These are phyloP conservation scores for Candida takata DNA, from an alignment of 805 yeast species.

Conservation along the genomic window DNA sequence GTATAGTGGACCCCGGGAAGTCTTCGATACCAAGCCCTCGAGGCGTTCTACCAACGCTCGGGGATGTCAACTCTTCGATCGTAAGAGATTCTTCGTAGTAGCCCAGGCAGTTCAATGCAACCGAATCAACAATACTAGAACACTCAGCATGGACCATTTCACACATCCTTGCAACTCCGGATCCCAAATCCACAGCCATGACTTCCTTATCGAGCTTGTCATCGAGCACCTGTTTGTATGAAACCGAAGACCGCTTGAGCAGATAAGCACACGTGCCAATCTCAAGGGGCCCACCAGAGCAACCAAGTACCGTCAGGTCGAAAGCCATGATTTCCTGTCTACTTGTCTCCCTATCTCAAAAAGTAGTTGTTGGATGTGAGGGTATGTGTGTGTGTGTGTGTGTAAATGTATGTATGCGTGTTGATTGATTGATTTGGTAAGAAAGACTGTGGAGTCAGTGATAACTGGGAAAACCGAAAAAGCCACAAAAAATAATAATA, in stretches of 20 bases:
- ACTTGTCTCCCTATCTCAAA: neutral
- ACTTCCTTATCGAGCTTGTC: slow-evolving; percentile 29
- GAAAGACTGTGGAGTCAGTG: too few relatives aligned
- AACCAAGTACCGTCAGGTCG: slow-evolving; percentile 64
- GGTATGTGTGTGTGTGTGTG: too few relatives aligned
- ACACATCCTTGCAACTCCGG: slow-evolving; percentile 53
- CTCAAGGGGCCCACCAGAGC: slow-evolving; percentile 82
- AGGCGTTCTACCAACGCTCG: neutral
- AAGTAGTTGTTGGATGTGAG: neutral
- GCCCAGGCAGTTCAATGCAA: slow-evolving; percentile 8
- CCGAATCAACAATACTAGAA: slow-evolving; percentile 3
- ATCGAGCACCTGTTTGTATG: slow-evolving; percentile 33
- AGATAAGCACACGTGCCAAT: slow-evolving; percentile 61
- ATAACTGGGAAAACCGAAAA: too few relatives aligned
- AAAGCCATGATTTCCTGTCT: slow-evolving; percentile 24
- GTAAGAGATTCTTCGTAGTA: slow-evolving; percentile 5
- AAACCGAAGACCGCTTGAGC: slow-evolving; percentile 44
- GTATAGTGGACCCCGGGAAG: slow-evolving; percentile 21
- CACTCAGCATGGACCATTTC: slow-evolving; percentile 28
- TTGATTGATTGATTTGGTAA: too few relatives aligned
- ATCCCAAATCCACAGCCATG: slow-evolving; percentile 73
- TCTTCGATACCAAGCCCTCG: slow-evolving; percentile 1
- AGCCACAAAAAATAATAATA: too few relatives aligned
- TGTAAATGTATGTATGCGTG: too few relatives aligned
- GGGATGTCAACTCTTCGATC: slow-evolving; percentile 4